These are phyloP conservation scores for Diplodia seriata DNA, from an alignment of 2,329 filamentous ascomycete genomes.

Conservation along the genomic window DNA sequence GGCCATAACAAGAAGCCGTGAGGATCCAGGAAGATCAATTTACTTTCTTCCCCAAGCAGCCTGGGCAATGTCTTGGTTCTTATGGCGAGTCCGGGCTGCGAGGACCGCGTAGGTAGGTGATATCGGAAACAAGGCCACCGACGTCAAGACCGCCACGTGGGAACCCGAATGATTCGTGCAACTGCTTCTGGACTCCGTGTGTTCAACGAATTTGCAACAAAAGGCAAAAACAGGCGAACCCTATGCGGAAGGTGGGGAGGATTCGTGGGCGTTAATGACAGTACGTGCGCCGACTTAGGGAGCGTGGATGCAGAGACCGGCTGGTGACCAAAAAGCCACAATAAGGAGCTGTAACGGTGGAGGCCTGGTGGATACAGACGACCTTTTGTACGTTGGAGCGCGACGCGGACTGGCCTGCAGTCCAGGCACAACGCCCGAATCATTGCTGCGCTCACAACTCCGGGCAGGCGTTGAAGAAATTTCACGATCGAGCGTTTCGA, in stretches of 20 bases:
- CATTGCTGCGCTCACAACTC: neutral
- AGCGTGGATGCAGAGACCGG: neutral
- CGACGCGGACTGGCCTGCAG: neutral
- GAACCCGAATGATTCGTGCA: neutral
- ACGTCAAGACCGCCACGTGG: conserved; percentile 9
- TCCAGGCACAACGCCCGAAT: neutral
- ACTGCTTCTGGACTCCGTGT: neutral
- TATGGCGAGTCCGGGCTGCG: neutral
- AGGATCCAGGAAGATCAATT: neutral
- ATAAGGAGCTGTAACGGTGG: neutral
- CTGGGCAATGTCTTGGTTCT: conserved; percentile 16
- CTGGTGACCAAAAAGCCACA: conserved; percentile 6
- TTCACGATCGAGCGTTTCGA: neutral
- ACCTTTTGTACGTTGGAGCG: neutral
- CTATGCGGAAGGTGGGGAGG: neutral
- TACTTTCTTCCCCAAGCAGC: neutral
- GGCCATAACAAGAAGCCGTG: conserved; percentile 4
- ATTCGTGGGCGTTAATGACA: neutral
- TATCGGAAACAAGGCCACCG: conserved; percentile 29
- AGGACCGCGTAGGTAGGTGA: conserved; percentile 12
- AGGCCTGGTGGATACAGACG: neutral
- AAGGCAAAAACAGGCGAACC: conserved; percentile 8
- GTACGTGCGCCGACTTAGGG: neutral
- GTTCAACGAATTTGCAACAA: neutral
- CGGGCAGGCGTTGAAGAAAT: neutral